A percentile compares a stretch with the other conserved stretches of the same genome.
These are phyloP conservation scores for Claviceps maximensis DNA, from an alignment of 2,329 filamentous ascomycete species.

Conservation along the genomic window DNA sequence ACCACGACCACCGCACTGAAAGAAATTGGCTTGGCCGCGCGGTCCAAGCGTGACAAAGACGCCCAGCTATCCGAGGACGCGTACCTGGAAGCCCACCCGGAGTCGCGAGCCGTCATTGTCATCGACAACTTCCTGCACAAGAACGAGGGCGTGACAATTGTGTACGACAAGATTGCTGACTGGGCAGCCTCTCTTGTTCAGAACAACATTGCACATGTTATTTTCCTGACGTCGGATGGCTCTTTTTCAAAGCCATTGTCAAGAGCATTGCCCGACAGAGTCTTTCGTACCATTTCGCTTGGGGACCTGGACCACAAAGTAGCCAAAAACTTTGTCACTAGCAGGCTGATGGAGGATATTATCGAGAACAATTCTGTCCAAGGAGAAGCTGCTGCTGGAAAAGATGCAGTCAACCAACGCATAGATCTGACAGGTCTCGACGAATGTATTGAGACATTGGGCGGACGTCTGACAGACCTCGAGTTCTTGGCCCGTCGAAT, in stretches of 20 bases:
- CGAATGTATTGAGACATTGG: slow-evolving; percentile 65
- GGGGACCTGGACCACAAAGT: slow-evolving; percentile 78
- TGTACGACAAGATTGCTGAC: slow-evolving; percentile 71
- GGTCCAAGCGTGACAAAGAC: slow-evolving; percentile 63
- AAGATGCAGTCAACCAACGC: slow-evolving; percentile 10
- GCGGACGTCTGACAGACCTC: slow-evolving; percentile 87
- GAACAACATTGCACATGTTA: slow-evolving; percentile 81
- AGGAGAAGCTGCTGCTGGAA: slow-evolving; percentile 15
- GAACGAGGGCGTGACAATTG: slow-evolving; percentile 46
- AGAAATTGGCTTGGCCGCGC: slow-evolving; percentile 55
- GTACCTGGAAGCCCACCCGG: slow-evolving; percentile 80
- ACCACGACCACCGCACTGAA: slow-evolving; percentile 71
- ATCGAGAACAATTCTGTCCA: slow-evolving; percentile 12
- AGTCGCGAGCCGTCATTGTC: slow-evolving; percentile 68
- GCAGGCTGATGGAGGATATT: slow-evolving; percentile 50
- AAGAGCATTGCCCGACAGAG: slow-evolving; percentile 77
- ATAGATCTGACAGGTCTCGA: slow-evolving; percentile 58
- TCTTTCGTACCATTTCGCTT: slow-evolving; percentile 75
- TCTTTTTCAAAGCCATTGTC: slow-evolving; percentile 79
- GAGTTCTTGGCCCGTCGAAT: slow-evolving; percentile 88
- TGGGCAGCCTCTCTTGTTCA: slow-evolving; percentile 82
- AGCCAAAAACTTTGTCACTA: slow-evolving; percentile 81
- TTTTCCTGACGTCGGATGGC: slow-evolving; percentile 84
- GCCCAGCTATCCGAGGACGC: slow-evolving; percentile 64
- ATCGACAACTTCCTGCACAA: slow-evolving; percentile 89